Conservation (phyloP, 1,284 basidiomycete genomes). For the Trametes polyzona region DNA sequence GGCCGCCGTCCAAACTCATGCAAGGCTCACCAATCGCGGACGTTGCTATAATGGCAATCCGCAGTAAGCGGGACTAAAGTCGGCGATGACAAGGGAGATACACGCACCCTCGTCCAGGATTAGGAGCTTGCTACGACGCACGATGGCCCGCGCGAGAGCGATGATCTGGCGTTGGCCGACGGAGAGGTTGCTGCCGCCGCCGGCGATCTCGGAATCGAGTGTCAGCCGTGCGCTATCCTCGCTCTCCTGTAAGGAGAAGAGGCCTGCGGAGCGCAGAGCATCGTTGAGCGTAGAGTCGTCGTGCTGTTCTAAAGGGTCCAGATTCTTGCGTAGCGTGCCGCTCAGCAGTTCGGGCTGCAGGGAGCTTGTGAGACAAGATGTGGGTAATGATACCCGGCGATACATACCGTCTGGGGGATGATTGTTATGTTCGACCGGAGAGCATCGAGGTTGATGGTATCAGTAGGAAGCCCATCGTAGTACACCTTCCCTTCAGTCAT, state of each 20-base stretch:
- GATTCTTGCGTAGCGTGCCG: slow-evolving; percentile 40
- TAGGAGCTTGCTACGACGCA: slow-evolving; percentile 39
- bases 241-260: slow-evolving; percentile 36
- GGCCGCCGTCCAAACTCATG: too few species aligned
- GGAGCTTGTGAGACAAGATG: background rate
- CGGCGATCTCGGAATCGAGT: slow-evolving; percentile 39
- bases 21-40: slow-evolving; percentile 51
- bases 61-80: background rate
- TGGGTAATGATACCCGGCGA: background rate
- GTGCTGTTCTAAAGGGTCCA: slow-evolving; percentile 55
- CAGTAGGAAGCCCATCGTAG: slow-evolving; percentile 38
- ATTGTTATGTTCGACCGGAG: slow-evolving; percentile 54
- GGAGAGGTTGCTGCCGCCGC: slow-evolving; percentile 47
- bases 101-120: slow-evolving; percentile 39
- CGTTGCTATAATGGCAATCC: slow-evolving; percentile 42
- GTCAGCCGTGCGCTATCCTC: slow-evolving; percentile 34
- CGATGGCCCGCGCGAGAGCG: slow-evolving; percentile 40
- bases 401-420: slow-evolving; percentile 45
- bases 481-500: slow-evolving; percentile 49
- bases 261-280: slow-evolving; percentile 37
- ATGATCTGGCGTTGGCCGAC: slow-evolving; percentile 39
- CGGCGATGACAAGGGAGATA: too few species aligned
- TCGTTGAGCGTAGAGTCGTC: slow-evolving; percentile 48
- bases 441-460: slow-evolving; percentile 64
- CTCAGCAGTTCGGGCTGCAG: slow-evolving; percentile 44